phyloP scores from a whole-genome alignment of 306 rosid genomes.

The Pueraria montana region DNA sequence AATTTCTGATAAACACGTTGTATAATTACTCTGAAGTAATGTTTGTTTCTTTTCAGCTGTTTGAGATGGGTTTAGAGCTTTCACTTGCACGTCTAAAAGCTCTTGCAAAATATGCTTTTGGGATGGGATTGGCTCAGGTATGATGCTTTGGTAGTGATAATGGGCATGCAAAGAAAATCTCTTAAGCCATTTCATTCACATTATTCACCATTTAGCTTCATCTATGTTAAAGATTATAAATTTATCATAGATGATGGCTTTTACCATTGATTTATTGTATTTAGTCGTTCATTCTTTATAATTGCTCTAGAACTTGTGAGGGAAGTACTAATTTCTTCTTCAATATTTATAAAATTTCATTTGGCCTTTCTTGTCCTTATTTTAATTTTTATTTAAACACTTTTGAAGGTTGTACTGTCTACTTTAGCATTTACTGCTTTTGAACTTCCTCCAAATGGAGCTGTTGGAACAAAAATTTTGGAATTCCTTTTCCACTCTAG shows the following conservation, averaged over 20 bases:
- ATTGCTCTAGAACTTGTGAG: conserved; percentile 2
- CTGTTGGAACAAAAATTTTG: conserved; percentile 90
- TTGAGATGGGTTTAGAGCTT: conserved; percentile 99
- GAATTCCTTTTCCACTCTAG: conserved; percentile 93
- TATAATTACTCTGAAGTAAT: conserved; percentile 38
- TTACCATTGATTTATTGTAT: conserved; percentile 38
- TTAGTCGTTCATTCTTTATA: conserved; percentile 37
- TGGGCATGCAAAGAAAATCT: conserved; percentile 13
- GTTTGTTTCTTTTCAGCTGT: conserved; percentile 71
- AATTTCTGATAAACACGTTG: conserved; percentile 19
- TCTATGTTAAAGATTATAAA: not conserved
- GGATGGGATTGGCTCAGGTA: conserved; percentile 99
- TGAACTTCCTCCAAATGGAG: conserved; percentile 98
- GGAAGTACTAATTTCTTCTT: conserved; percentile 5
- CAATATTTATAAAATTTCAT: conserved; percentile 20
- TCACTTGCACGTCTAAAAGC: conserved; percentile 98
- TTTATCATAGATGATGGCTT: not conserved
- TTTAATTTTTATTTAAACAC: conserved; percentile 33
- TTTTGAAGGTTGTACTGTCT: conserved; percentile 86
- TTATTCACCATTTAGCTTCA: conserved; percentile 30
- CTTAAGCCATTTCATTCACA: conserved; percentile 25
- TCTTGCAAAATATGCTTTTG: conserved; percentile 97
- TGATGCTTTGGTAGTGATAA: conserved; percentile 39
- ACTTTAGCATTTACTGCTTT: conserved; percentile 98
- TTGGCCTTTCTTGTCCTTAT: conserved; percentile 12